These are phyloP conservation scores for Colletotrichum godetiae DNA, from an alignment of 2,329 filamentous ascomycete species.

Conservation along the genomic window DNA sequence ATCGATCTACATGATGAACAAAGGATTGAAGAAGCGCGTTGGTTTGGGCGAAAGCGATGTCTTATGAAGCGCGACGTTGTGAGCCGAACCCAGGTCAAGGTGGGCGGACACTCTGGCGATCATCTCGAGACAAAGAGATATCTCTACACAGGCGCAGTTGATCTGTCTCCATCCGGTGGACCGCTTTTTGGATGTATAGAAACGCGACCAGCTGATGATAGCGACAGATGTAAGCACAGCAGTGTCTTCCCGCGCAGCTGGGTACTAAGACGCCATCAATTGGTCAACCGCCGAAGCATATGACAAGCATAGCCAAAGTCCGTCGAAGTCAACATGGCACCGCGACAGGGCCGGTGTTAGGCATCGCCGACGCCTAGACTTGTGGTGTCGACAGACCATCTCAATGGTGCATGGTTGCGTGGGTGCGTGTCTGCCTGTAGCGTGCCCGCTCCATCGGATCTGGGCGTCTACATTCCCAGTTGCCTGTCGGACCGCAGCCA, in stretches of 20 bases:
- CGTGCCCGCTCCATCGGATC: not conserved
- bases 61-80: not conserved
- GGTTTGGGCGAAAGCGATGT: not conserved
- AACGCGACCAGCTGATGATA: not conserved
- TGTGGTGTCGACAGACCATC: not conserved
- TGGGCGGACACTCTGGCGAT: not conserved
- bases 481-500: not conserved
- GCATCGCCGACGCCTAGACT: slow-evolving; percentile 3
- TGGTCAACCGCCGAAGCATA: not conserved
- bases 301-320: not conserved
- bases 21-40: not conserved
- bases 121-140: slow-evolving; percentile 21
- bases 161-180: slow-evolving; percentile 3
- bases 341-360: not conserved
- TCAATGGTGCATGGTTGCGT: not conserved
- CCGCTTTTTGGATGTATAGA: not conserved
- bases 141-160: not conserved
- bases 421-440: not conserved
- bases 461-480: not conserved
- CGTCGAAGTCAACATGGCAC: not conserved
- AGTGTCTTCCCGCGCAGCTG: not conserved
- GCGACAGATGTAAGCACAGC: not conserved
- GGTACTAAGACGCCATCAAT: not conserved
- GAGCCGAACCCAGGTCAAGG: not conserved
- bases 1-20: not conserved